Evolutionary conservation across 2,329 filamentous ascomycete genomes (phyloP).

Genomic region (Botryosphaeria agaves): DNA sequence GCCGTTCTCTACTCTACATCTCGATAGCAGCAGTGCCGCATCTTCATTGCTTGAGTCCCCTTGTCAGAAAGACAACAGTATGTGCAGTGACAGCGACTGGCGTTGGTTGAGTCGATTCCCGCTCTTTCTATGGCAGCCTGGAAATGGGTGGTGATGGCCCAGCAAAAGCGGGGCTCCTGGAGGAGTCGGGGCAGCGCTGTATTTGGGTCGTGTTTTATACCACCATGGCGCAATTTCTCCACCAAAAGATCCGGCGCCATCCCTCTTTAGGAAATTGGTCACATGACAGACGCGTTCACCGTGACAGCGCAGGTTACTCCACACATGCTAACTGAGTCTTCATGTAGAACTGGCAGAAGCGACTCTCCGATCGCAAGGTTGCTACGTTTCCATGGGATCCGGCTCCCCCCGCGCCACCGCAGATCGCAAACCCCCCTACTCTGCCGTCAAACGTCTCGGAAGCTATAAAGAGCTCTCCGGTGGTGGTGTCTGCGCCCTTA

Average conservation of each 20-base stretch:
- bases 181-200: slow-evolving; percentile 20
- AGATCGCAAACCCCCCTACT: slow-evolving; percentile 17
- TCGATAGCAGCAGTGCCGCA: too few species aligned
- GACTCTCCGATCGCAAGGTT: slow-evolving; percentile 68
- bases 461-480: slow-evolving; percentile 10
- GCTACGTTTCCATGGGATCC: slow-evolving; percentile 94
- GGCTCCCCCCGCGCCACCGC: slow-evolving; percentile 46
- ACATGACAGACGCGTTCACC: too few species aligned
- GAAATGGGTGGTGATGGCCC: slow-evolving; percentile 9
- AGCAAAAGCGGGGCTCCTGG: slow-evolving; percentile 26
- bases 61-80: too few species aligned
- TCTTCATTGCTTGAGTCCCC: too few species aligned
- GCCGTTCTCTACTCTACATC: too few species aligned
- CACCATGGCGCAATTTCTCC: slow-evolving; percentile 16
- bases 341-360: slow-evolving; percentile 77
- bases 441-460: slow-evolving; percentile 22
- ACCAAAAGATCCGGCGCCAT: slow-evolving; percentile 8
- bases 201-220: slow-evolving; percentile 31
- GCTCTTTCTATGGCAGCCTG: slow-evolving; percentile 9
- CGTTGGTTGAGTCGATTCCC: slow-evolving; percentile 2
- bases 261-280: not conserved
- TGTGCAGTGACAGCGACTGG: not conserved
- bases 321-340: slow-evolving; percentile 12
- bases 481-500: too few species aligned
- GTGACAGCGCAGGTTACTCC: too few species aligned